A percentile compares a stretch with the other conserved stretches of the same genome.
Conservation (phyloP, 2,329 filamentous ascomycete genomes). For the Colletotrichum simmondsii region DNA sequence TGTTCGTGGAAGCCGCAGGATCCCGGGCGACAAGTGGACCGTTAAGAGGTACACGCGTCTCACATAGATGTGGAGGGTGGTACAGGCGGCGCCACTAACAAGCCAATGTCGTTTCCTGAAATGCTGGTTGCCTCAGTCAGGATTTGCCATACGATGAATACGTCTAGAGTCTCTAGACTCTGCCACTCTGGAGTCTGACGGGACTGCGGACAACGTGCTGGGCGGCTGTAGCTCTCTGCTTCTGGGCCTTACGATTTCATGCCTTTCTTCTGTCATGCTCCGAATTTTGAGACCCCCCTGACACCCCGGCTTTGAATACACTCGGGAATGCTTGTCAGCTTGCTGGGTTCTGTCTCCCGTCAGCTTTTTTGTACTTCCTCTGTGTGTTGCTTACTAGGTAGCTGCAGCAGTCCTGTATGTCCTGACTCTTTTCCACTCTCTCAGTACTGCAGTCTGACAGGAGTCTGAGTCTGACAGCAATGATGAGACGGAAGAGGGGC, state of each 20-base stretch:
- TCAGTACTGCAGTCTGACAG: not conserved
- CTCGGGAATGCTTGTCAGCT: constrained; percentile 13
- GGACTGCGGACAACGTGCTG: not conserved
- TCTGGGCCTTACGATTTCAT: constrained; percentile 1
- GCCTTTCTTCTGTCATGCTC: not conserved
- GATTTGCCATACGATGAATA: not conserved
- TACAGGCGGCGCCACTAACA: constrained; percentile 15
- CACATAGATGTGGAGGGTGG: constrained; percentile 22
- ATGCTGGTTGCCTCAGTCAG: constrained; percentile 10
- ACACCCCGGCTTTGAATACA: not conserved
- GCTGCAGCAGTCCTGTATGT: not conserved
- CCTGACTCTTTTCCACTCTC: not conserved
- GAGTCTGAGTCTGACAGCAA: not conserved
- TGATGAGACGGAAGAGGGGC: constrained; percentile 1
- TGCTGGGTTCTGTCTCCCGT: constrained; percentile 20
- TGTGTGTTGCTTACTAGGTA: constrained; percentile 14
- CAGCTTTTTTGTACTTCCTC: constrained; percentile 1
- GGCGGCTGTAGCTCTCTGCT: not conserved
- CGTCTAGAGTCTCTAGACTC: too few relatives aligned
- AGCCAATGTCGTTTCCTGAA: constrained; percentile 7
- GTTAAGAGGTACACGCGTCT: constrained; percentile 32
- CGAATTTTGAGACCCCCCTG: not conserved
- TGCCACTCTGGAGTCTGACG: not conserved
- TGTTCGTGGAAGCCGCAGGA: constrained; percentile 29
- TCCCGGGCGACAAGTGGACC: constrained; percentile 24